A percentile compares a stretch with the other conserved stretches of the same genome.
These are phyloP conservation scores for Trypanosoma lewisi DNA, from an alignment of 208 protist species.

Conservation along the genomic window DNA sequence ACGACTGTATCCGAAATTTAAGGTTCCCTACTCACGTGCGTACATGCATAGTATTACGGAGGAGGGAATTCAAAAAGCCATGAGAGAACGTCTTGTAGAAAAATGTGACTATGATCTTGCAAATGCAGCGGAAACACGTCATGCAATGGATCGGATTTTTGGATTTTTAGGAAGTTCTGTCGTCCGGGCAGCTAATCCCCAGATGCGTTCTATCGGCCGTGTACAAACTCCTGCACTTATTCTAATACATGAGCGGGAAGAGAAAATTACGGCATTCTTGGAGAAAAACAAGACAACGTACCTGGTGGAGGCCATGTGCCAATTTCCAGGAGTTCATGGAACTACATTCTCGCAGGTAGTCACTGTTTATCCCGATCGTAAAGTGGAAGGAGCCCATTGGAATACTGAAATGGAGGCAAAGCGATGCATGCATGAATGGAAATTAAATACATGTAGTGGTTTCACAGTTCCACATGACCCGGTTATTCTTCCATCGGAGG, in stretches of 20 bases:
- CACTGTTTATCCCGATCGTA: constrained; percentile 25
- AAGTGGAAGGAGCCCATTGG: constrained; percentile 11
- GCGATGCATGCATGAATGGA: constrained; percentile 28
- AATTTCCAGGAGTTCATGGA: constrained; percentile 41
- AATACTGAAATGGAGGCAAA: constrained; percentile 16
- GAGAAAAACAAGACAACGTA: constrained; percentile 57
- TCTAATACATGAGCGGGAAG: constrained; percentile 77
- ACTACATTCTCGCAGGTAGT: constrained; percentile 61
- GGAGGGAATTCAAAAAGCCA: constrained; percentile 75
- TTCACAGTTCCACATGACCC: constrained; percentile 27
- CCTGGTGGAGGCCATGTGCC: constrained; percentile 55
- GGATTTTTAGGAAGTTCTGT: constrained; percentile 90
- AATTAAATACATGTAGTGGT: constrained; percentile 14
- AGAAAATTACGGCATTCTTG: constrained; percentile 60
- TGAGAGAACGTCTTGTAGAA: constrained; percentile 55
- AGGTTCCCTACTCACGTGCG: constrained; percentile 83
- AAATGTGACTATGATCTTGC: constrained; percentile 84
- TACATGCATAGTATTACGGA: constrained; percentile 92
- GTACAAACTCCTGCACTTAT: constrained; percentile 91
- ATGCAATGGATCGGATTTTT: constrained; percentile 91
- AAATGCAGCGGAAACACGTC: constrained; percentile 84
- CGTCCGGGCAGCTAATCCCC: constrained; percentile 81
- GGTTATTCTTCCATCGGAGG: constrained; percentile 31
- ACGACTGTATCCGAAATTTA: constrained; percentile 73
- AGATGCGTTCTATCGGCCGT: constrained; percentile 89